phyloP scores from a whole-genome alignment of 2,329 filamentous ascomycete genomes.

The Coniochaeta prunicola region DNA sequence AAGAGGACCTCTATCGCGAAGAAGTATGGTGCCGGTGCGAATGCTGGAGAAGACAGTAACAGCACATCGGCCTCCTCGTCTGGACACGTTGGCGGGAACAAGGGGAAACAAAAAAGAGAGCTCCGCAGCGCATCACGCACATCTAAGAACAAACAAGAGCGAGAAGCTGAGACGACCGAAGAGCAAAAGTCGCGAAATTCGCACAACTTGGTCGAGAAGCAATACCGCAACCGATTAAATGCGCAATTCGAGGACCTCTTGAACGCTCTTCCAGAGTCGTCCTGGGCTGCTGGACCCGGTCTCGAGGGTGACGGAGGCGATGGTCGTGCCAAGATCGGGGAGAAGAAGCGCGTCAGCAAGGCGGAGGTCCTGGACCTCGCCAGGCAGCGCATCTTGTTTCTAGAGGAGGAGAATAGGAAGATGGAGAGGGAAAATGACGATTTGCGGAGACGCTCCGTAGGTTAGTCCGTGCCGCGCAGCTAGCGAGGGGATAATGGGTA shows the following conservation, averaged over 20 bases:
- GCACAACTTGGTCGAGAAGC: constrained; percentile 25
- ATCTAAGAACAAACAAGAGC: constrained; percentile 19
- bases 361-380: constrained; percentile 28
- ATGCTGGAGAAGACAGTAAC: background rate
- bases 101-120: constrained; percentile 6
- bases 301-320: background rate
- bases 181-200: constrained; percentile 22
- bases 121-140: constrained; percentile 22
- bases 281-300: constrained; percentile 4
- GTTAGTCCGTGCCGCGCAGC: background rate
- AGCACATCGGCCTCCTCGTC: constrained; percentile 1
- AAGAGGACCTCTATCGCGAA: too few relatives aligned
- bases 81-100: background rate
- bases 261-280: constrained; percentile 17
- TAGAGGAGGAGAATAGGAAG: constrained; percentile 21
- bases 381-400: constrained; percentile 21
- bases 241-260: constrained; percentile 22
- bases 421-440: constrained; percentile 22
- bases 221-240: constrained; percentile 24
- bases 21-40: too few relatives aligned
- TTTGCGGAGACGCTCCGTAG: background rate
- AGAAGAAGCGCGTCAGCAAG: constrained; percentile 25
- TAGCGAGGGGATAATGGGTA: background rate
- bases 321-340: constrained; percentile 2
- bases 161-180: constrained; percentile 17